Base-by-base conservation (phyloP, 2,329 filamentous ascomycete genomes). In the Pyrenophora teres region DNA sequence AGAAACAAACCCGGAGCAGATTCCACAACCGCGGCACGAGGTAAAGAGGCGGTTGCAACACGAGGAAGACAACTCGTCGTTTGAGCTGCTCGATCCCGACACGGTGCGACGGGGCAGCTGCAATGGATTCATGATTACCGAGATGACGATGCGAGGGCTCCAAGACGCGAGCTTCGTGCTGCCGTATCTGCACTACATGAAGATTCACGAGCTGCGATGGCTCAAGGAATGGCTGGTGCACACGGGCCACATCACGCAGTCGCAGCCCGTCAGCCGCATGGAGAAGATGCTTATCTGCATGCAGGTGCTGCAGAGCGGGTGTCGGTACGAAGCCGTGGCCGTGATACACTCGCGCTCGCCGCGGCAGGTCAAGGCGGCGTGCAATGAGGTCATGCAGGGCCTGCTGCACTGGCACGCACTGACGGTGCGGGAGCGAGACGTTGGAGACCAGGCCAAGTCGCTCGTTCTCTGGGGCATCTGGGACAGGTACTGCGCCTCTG, bases 261-360 rank as follows among this genome's bases (percentile, higher is more conserved):
- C 57, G 7, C 54, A 50, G 18, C 40, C 41, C 9, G 60, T 70
- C 9, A 62, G 59, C 23, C 52, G 67, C 10, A 65, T 56, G 25
- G 68, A 69, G 42, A 70, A 67, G 44, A 39, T 68, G 8, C 49
- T 71, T 36, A 60, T 69, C 27, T 59, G 67, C 36, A 49, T 71
- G 6, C 59, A 65, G 21, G 41, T 64, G 6, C 49, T 71, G 12
- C 65, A 69, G 33, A 60, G 55, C 4, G 68, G 67, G 2, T 56
- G 47, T 35, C 59, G 66, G 5, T 61, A 65, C n/a, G 67, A 70
- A 52, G 54, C 54, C 1, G 47, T 68, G 9, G 68, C 68, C 8
- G 61, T 60, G n/a, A 45, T 66, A 12, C 69, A 69, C 43, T 70
- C 67, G 19, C 58, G 67, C 21, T 62, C 65, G 6, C 68, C 65